Base-by-base conservation (phyloP, 176 grass and related monocot genomes). In the Coix lacrymajobi region DNA sequence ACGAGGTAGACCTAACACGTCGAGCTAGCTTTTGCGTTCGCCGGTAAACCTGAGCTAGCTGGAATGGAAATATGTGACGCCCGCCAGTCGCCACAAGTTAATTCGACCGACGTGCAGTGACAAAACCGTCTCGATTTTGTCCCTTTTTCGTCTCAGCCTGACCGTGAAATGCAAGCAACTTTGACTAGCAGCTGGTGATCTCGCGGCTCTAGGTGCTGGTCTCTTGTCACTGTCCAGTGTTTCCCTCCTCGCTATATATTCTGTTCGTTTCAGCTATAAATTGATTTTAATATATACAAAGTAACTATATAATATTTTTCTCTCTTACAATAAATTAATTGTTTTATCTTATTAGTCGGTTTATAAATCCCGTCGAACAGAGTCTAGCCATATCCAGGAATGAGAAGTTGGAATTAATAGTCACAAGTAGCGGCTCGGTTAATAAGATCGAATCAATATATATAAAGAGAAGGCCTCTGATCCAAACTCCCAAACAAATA, bases 121-220 rank as follows among this genome's bases (percentile, higher is more conserved):
- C 5, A 36, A 57, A 33, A 36, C 26, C 51, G 7, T 17, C 13
- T 26, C 31, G 2, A 36, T 24, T 3, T 61, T 2, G 0, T 12
- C 7, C 8, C 25, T 32, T 61, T 25, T 51, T 29, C 4, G 14
- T 72, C 11, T 8, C 39, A 12, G 39, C 15, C 19, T 52, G 70
- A 77, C 4, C 86, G 79, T 87, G 20, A 51, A 32, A 71, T 33
- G 73, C 64, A 83, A 83, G 85, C 43, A 62, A 87, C 41, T 36
- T 51, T 67, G n/a, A 20, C 32, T 4, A 39, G 20, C 11, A 10
- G 22, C 40, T 3, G 68, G 16, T 10, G 69, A 73, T 8, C 11
- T n/a, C n/a, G n/a, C 56, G 39, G 76, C 66, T 51, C 16, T 11
- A 20, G 7, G 13, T 34, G 11, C 46, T 37, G 77, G 45, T 66